Percentiles rank a stretch among this genome's conserved stretches.
phyloP scores from a whole-genome alignment of 192 early-diverging fungal species.

The Backusella tuberculispora region DNA sequence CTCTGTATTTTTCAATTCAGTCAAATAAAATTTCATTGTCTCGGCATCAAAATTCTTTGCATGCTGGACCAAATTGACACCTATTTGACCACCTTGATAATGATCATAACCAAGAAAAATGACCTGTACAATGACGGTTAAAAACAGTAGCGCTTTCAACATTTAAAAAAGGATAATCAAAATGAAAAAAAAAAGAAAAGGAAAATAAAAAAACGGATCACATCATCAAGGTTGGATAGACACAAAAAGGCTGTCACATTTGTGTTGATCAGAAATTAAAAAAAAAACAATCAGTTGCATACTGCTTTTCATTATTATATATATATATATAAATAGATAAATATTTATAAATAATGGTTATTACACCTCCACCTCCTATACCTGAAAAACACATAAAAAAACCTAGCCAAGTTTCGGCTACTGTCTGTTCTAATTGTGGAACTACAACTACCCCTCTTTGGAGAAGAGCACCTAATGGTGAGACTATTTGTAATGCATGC shows the following conservation, averaged over 20 bases:
- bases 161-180: neutral
- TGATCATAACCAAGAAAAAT: constrained; percentile 40
- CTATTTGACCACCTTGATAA: constrained; percentile 38
- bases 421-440: constrained; percentile 83
- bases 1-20: constrained; percentile 30
- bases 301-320: neutral
- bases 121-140: constrained; percentile 26
- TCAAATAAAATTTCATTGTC: constrained; percentile 24
- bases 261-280: too few relatives aligned
- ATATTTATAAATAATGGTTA: constrained; percentile 18
- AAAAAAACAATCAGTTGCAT: neutral
- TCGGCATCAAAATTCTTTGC: constrained; percentile 36
- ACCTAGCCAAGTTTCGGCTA: constrained; percentile 45
- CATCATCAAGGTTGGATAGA: too few relatives aligned
- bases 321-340: neutral
- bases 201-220: too few relatives aligned
- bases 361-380: neutral
- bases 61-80: constrained; percentile 31
- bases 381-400: neutral
- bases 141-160: constrained; percentile 20
- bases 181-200: constrained; percentile 19
- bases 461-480: constrained; percentile 85
- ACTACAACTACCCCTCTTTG: constrained; percentile 93
- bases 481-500: constrained; percentile 97
- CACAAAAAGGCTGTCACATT: too few relatives aligned